phyloP scores from a whole-genome alignment of 176 grass and related monocot genomes.

The Carex scoparia region DNA sequence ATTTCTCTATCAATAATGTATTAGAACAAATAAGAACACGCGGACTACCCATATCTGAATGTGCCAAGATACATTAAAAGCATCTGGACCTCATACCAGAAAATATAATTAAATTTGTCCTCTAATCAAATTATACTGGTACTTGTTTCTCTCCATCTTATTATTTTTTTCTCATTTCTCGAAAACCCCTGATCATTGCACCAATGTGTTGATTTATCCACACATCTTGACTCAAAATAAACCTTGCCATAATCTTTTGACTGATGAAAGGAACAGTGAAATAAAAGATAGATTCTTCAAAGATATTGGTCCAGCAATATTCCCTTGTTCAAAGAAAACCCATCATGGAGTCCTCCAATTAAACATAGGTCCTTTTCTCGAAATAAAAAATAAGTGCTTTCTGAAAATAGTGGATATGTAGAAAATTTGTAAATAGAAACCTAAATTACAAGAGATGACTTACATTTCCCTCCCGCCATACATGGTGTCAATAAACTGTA shows the following conservation, averaged over 20 bases:
- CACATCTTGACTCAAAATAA: not conserved
- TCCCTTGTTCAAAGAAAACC: constrained; percentile 2
- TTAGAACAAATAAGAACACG: not conserved
- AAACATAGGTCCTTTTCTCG: not conserved
- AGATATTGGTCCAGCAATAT: not conserved
- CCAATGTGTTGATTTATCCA: not conserved
- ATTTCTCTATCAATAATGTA: not conserved
- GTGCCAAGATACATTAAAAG: not conserved
- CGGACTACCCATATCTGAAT: not conserved
- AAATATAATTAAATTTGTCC: not conserved
- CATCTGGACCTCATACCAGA: not conserved
- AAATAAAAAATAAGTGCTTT: constrained; percentile 1
- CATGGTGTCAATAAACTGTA: constrained; percentile 70
- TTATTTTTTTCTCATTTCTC: not conserved
- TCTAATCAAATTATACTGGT: not conserved
- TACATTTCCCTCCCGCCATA: constrained; percentile 77
- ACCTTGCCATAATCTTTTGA: not conserved
- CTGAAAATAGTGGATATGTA: not conserved
- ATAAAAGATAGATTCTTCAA: not conserved
- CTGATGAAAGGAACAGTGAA: not conserved
- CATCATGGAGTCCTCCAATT: not conserved
- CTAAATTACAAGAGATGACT: constrained; percentile 12
- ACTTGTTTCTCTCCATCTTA: not conserved
- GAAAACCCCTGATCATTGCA: not conserved
- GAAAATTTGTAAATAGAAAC: not conserved